Conservation (phyloP, 1,139 yeast species). For the Scheffersomyces illinoinensis region DNA sequence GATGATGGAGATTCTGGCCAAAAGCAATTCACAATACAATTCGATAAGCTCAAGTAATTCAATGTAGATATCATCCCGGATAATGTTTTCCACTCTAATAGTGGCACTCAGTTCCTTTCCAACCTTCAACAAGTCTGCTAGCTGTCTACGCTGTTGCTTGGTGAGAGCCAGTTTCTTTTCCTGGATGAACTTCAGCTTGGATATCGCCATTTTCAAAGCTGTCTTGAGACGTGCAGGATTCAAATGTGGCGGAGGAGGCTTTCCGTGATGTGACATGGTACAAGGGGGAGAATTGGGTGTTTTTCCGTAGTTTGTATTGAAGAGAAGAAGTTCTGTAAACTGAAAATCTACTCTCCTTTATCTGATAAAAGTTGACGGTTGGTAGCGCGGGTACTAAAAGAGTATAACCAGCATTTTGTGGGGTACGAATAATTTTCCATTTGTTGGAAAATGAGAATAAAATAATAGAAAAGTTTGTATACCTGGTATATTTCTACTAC, state of each 20-base stretch:
- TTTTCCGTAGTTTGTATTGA: background rate
- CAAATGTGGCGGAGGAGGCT: conserved; percentile 30
- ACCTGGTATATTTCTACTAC: too few relatives aligned
- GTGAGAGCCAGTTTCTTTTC: conserved; percentile 81
- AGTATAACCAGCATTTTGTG: background rate
- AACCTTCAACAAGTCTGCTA: conserved; percentile 68
- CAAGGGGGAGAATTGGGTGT: background rate
- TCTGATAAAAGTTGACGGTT: background rate
- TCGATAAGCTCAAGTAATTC: conserved; percentile 82
- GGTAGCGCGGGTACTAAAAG: background rate
- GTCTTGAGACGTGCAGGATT: conserved; percentile 59
- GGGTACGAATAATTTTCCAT: background rate
- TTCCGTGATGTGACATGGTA: background rate
- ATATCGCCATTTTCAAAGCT: conserved; percentile 76
- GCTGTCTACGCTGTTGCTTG: conserved; percentile 73
- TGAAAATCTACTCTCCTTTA: background rate
- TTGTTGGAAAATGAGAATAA: too few relatives aligned
- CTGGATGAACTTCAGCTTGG: conserved; percentile 76
- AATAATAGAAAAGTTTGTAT: too few relatives aligned
- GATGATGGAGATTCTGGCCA: conserved; percentile 70
- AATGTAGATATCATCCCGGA: conserved; percentile 79
- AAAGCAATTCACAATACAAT: conserved; percentile 77
- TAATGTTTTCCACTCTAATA: conserved; percentile 82
- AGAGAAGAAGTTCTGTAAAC: background rate
- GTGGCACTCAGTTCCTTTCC: conserved; percentile 85